A percentile compares a stretch with the other conserved stretches of the same genome.
These are phyloP conservation scores for Aspergillus sp. DNA, from an alignment of 2,329 filamentous ascomycete genomes.

Conservation along the genomic window DNA sequence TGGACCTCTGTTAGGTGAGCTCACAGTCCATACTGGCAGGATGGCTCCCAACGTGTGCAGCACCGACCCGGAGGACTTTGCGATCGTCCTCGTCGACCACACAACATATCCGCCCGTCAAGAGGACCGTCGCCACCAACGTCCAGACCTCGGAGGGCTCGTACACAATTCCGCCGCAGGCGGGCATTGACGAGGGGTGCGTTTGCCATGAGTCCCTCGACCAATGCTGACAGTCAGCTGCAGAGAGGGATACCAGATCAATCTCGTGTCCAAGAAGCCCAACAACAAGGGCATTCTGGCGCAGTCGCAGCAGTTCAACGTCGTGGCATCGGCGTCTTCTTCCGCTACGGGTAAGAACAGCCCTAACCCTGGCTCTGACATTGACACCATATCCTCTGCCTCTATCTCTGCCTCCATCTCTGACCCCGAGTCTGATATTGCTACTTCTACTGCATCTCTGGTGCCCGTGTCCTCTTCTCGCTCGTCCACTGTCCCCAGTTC, in stretches of 20 bases:
- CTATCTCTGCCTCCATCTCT: constrained; percentile 4
- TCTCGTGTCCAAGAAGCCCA: constrained; percentile 23
- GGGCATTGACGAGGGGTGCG: constrained; percentile 16
- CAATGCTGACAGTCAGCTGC: neutral
- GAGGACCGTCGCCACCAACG: constrained; percentile 23
- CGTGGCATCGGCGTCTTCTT: constrained; percentile 13
- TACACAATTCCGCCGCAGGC: constrained; percentile 28
- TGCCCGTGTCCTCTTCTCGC: too few species aligned
- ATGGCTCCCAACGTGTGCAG: constrained; percentile 15
- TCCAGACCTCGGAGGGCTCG: constrained; percentile 26
- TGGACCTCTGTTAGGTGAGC: constrained; percentile 32
- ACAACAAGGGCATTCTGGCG: constrained; percentile 33
- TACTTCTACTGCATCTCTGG: too few species aligned
- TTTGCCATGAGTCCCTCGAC: too few species aligned
- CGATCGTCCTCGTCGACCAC: constrained; percentile 35
- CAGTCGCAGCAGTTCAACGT: constrained; percentile 31
- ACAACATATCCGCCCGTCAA: constrained; percentile 24
- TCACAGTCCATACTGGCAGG: too few species aligned
- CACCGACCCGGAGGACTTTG: constrained; percentile 32
- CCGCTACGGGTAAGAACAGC: too few species aligned
- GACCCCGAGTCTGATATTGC: too few species aligned
- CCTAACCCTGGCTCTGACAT: constrained; percentile 16
- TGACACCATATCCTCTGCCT: constrained; percentile 14
- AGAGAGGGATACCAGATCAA: constrained; percentile 36
- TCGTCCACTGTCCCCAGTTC: too few species aligned